Percentiles rank a stretch among this genome's conserved stretches.
Evolutionary conservation across 305 asterid species (phyloP).

Genomic region (Plantago rigida): DNA sequence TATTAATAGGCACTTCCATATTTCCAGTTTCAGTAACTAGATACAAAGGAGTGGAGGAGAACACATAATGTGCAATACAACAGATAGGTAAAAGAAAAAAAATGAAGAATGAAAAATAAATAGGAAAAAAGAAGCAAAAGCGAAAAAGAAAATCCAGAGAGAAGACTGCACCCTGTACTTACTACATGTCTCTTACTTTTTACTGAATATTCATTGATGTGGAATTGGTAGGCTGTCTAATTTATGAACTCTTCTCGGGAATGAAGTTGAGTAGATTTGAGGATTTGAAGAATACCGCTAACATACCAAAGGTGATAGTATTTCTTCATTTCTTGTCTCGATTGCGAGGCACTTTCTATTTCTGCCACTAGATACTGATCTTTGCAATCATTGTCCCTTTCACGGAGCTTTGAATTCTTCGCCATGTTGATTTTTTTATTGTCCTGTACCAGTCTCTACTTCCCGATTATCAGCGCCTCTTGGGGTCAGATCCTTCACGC

Average conservation of each 20-base stretch:
- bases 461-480: slow-evolving; percentile 96
- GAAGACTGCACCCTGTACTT: background rate
- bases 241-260: slow-evolving; percentile 91
- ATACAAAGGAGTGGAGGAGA: background rate
- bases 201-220: slow-evolving; percentile 23
- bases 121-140: too few species aligned
- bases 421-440: slow-evolving; percentile 32
- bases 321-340: slow-evolving; percentile 18
- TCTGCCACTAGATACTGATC: slow-evolving; percentile 10
- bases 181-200: slow-evolving; percentile 12
- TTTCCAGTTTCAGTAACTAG: slow-evolving; percentile 9
- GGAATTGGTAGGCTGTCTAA: slow-evolving; percentile 71
- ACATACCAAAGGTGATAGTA: slow-evolving; percentile 73
- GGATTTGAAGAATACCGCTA: slow-evolving; percentile 76
- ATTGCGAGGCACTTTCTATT: slow-evolving; percentile 17
- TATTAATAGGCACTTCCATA: slow-evolving; percentile 13
- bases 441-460: slow-evolving; percentile 79
- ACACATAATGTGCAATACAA: background rate
- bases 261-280: slow-evolving; percentile 74
- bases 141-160: too few species aligned
- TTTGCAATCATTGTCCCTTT: background rate
- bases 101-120: background rate
- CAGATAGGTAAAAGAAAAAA: background rate
- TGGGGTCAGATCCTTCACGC: slow-evolving; percentile 91
- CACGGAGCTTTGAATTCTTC: slow-evolving; percentile 17